phyloP scores from a whole-genome alignment of 2,329 filamentous ascomycete genomes.

The Fusarium bulbicola region DNA sequence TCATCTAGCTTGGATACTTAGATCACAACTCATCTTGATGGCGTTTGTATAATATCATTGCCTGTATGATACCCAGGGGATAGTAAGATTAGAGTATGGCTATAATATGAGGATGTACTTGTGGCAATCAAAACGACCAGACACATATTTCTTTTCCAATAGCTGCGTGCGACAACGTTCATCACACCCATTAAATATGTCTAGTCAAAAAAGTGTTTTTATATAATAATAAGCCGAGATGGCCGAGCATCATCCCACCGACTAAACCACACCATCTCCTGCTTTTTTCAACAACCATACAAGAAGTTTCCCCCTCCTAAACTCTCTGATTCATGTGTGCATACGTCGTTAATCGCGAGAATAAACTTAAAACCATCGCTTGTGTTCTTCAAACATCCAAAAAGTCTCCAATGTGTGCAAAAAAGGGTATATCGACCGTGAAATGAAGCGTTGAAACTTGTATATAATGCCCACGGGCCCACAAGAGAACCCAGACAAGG shows the following conservation, averaged over 20 bases:
- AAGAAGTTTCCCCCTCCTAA: conserved; percentile 7
- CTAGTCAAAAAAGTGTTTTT: conserved; percentile 36
- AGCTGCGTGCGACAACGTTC: conserved; percentile 19
- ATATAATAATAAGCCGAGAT: conserved; percentile 26
- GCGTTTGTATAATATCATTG: conserved; percentile 25
- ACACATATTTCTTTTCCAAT: conserved; percentile 28
- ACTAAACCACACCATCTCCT: conserved; percentile 18
- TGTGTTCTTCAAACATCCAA: conserved; percentile 36
- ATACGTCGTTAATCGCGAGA: conserved; percentile 40
- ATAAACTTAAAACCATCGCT: conserved; percentile 39
- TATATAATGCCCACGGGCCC: conserved; percentile 40
- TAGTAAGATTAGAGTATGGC: conserved; percentile 4
- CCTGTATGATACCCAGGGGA: conserved; percentile 33
- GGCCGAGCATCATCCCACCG: conserved; percentile 26
- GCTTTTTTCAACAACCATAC: conserved; percentile 19
- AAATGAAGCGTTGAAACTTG: conserved; percentile 42
- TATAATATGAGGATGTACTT: neutral
- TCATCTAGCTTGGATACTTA: conserved; percentile 3
- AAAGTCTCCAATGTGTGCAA: conserved; percentile 36
- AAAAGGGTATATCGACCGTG: conserved; percentile 47
- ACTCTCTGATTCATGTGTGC: conserved; percentile 38
- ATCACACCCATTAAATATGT: conserved; percentile 36
- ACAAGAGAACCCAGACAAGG: conserved; percentile 9
- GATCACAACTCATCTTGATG: conserved; percentile 1
- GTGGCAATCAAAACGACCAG: conserved; percentile 15